Base-by-base conservation (phyloP, 1,139 yeast genomes). In the Sugiyamaella sp. region DNA sequence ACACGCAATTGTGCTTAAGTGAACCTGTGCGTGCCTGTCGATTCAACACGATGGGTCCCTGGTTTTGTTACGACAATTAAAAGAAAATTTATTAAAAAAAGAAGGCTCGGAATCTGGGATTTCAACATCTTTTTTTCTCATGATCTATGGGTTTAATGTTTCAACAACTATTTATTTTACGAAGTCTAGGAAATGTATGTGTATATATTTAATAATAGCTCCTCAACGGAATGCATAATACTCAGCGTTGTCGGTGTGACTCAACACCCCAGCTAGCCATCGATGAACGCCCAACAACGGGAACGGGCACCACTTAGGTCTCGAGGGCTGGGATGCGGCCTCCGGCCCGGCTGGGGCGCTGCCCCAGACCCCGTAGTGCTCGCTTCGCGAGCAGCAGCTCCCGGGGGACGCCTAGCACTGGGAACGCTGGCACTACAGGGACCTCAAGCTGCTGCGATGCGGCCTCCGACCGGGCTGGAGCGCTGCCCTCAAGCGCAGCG, bases 41-140 rank as follows among this genome's bases (percentile, higher is more conserved):
- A 39, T 52, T 55, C 54, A 52, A 55, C 54, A 53, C 43, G 46
- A 52, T 46, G 25, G 25, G 8, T 8, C 6, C 6, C 17, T 44
- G 14, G 16, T 24, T 24, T 46, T 24, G 25, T 25, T 25, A 38
- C 43, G 38, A 39, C 38, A 38, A 37, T 25, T 21, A 9, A 25
- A 37, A 14, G 14, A 29, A 46, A 46, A 46, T 25, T 14, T 24
- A 46, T n/a, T 27, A 35, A 25, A 44, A 44, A 21, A 44, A 46
- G 35, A 46, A 46, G 39, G 35, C 50, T 46, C 43, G 50, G 49
- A 51, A 57, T 55, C 57, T 57, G 60, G 58, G 63, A 61, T 61
- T 62, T 62, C 65, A 62, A 62, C 65, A 62, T 59, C 58, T 54
- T 59, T 55, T 57, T 50, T 55, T 40, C 55, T 50, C 44, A 51